phyloP scores from a whole-genome alignment of 1,284 basidiomycete genomes.

The Grifola frondosa region DNA sequence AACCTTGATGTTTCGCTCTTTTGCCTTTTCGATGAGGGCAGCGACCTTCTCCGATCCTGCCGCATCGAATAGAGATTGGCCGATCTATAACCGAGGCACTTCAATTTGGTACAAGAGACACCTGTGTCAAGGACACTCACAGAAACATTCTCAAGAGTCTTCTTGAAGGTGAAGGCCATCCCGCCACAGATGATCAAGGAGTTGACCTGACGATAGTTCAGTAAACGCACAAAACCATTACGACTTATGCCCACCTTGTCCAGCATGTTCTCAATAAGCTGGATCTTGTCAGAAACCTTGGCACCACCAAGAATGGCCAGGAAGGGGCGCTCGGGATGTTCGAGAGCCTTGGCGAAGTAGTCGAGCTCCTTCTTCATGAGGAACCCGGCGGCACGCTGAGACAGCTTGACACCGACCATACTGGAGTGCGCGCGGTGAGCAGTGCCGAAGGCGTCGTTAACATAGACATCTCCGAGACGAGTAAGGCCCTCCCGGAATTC shows the following conservation, averaged over 20 bases:
- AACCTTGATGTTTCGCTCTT: constrained; percentile 90
- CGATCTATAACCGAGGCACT: constrained; percentile 59
- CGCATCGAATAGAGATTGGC: constrained; percentile 92
- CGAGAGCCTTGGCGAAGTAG: constrained; percentile 97
- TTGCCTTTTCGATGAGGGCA: constrained; percentile 88
- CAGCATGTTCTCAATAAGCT: constrained; percentile 98
- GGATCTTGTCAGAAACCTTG: constrained; percentile 99
- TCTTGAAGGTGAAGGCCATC: constrained; percentile 99
- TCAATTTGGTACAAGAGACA: constrained; percentile 3
- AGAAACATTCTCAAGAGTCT: constrained; percentile 80
- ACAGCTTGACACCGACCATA: constrained; percentile 95
- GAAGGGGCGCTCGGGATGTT: constrained; percentile 94
- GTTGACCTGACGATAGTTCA: constrained; percentile 68
- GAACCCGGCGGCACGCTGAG: constrained; percentile 94
- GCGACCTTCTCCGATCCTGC: constrained; percentile 89
- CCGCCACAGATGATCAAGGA: constrained; percentile 97
- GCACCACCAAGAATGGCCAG: constrained; percentile 98
- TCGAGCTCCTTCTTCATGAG: constrained; percentile 99
- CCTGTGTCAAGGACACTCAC: constrained; percentile 38
- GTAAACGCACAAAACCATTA: constrained; percentile 3
- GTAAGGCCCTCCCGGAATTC: constrained; percentile 89
- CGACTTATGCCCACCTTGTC: constrained; percentile 96
- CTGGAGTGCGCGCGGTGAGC: constrained; percentile 98
- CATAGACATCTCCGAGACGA: constrained; percentile 92
- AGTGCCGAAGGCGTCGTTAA: constrained; percentile 99